These are phyloP conservation scores for Litsea cubeba DNA, from an alignment of 164 flowering plant species.

Conservation along the genomic window DNA sequence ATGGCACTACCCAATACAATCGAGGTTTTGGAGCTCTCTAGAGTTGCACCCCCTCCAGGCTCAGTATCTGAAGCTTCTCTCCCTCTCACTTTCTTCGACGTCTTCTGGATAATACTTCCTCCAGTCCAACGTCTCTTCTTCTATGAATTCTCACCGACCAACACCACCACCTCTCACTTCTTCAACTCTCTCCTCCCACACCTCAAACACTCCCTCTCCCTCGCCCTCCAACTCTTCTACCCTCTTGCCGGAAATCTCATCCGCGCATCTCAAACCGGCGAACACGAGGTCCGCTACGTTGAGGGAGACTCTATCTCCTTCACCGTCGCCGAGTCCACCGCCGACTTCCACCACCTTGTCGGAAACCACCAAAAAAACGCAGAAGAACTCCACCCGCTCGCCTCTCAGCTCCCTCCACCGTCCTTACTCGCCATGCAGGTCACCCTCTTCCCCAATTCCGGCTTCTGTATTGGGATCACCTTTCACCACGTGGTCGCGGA, in stretches of 20 bases:
- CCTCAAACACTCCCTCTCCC: constrained; percentile 36
- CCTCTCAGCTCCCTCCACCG: not conserved
- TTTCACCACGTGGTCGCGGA: constrained; percentile 10
- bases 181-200: constrained; percentile 15
- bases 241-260: constrained; percentile 33
- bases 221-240: constrained; percentile 35
- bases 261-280: constrained; percentile 12
- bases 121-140: constrained; percentile 12
- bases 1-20: not conserved
- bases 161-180: not conserved
- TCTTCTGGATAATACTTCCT: not conserved
- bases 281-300: constrained; percentile 23
- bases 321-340: constrained; percentile 14
- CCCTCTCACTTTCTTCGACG: constrained; percentile 14
- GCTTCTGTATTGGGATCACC: constrained; percentile 14
- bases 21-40: not conserved
- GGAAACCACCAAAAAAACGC: not conserved
- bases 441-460: constrained; percentile 16
- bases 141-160: not conserved
- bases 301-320: constrained; percentile 29
- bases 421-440: constrained; percentile 14
- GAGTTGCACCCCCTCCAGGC: not conserved
- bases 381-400: not conserved
- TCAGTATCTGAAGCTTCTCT: constrained; percentile 2
- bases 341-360: constrained; percentile 3